Base-by-base conservation (phyloP, 2,329 filamentous ascomycete genomes). In the Ophiocordyceps camponoti-saundersi region DNA sequence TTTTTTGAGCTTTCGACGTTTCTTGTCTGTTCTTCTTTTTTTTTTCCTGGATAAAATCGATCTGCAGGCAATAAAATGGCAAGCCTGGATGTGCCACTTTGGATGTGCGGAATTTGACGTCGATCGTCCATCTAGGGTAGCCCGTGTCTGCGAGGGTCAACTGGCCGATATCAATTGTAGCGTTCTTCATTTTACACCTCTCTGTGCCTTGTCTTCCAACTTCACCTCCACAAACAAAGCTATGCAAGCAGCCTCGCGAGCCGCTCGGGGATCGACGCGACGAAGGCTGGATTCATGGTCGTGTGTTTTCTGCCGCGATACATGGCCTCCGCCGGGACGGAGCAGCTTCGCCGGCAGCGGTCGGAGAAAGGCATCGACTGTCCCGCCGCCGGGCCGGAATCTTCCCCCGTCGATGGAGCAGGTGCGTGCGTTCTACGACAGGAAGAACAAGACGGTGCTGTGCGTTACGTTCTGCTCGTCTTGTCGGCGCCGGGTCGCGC, bases 381-480 rank as follows among this genome's bases (percentile, higher is more conserved):
- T 18, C 2, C 57, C 59, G 39, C 49, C 52, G 41, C 51, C 52
- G 18, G 57, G 53, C 30, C 51, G 47, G 40, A 29, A 53, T 55
- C 18, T 47, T 51, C 44, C 57, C 43, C 57, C 61, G 18, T 57
- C 62, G 5, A 84, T 86, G 77, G 77, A 80, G 42, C 69, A 77
- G 53, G 65, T 85, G 61, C 72, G 73, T 26, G 74, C 71, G 45
- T 71, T 79, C 20, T 86, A 85, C 54, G 75, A 71, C 52, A 65
- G 68, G 55, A 82, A 78, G 67, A 89, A 89, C 56, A 67, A 69
- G 51, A 82, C 82, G 10, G 80, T 59, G 59, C 61, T 60, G 65
- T 66, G 62, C 48, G 59, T 18, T 23, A 21, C 16, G 21, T 21
- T 26, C 36, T 22, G 18, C 3, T 42, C 18, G 42, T 52, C 51